A percentile compares a stretch with the other conserved stretches of the same genome.
Evolutionary conservation across 306 rosid genomes (phyloP).

Genomic region (Malus fusca): DNA sequence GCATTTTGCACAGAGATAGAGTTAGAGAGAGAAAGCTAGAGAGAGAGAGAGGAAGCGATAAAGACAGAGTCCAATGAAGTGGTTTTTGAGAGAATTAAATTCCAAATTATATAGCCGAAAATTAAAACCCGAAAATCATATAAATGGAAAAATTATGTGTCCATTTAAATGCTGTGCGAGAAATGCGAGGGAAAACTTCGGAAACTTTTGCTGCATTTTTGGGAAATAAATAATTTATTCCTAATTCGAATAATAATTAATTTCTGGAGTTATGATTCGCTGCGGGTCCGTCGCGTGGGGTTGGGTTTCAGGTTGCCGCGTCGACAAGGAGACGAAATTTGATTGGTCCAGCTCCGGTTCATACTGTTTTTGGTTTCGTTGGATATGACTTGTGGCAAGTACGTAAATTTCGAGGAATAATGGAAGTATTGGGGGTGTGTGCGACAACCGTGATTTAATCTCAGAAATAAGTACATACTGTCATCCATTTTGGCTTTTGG

Average conservation of each 20-base stretch:
- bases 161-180: conserved; percentile 10
- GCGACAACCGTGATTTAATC: not conserved
- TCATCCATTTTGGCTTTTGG: too few relatives aligned
- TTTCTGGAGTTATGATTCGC: not conserved
- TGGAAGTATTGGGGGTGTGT: not conserved
- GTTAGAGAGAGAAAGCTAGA: not conserved
- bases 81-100: conserved; percentile 6
- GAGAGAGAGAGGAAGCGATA: not conserved
- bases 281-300: not conserved
- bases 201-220: conserved; percentile 2
- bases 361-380: not conserved
- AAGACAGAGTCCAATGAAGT: conserved; percentile 10
- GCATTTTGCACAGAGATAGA: not conserved
- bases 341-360: not conserved
- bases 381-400: not conserved
- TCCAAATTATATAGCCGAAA: not conserved
- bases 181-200: conserved; percentile 10
- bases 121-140: not conserved
- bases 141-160: not conserved
- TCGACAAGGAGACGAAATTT: not conserved
- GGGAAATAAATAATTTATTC: not conserved
- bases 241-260: not conserved
- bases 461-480: not conserved
- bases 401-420: not conserved
- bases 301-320: not conserved